Conservation (phyloP, 441 rosid species). For the Isatis lusitanica region DNA sequence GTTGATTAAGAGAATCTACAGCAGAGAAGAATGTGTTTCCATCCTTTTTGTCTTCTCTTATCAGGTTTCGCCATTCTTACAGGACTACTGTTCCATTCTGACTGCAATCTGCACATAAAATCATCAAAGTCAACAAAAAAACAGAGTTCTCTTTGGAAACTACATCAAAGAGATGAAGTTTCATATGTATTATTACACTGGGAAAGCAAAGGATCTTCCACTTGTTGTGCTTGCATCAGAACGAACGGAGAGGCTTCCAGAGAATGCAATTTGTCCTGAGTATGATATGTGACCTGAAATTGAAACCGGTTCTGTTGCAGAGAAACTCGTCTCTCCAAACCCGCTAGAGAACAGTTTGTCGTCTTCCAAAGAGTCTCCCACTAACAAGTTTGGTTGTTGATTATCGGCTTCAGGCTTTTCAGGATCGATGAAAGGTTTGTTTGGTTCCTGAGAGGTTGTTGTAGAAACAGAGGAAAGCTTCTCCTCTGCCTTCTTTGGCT, state of each 20-base stretch:
- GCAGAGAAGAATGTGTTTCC: conserved; percentile 73
- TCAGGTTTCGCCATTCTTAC: conserved; percentile 86
- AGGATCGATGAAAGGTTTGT: not conserved
- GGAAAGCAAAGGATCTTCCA: conserved; percentile 89
- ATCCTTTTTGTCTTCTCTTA: conserved; percentile 57
- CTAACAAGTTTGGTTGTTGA: not conserved
- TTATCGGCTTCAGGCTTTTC: conserved; percentile 18
- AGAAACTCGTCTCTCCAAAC: conserved; percentile 77
- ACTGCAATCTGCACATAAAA: conserved; percentile 59
- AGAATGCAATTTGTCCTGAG: conserved; percentile 64
- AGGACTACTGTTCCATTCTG: conserved; percentile 91
- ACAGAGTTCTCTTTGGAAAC: not conserved
- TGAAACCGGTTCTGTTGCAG: conserved; percentile 55
- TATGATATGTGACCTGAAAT: conserved; percentile 59
- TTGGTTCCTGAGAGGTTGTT: conserved; percentile 14
- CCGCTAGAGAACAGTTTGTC: not conserved
- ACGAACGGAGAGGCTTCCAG: conserved; percentile 79
- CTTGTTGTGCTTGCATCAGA: conserved; percentile 91
- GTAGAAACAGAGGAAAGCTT: conserved; percentile 14
- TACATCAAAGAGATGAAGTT: not conserved
- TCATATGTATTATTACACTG: conserved; percentile 46
- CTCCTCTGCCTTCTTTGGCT: conserved; percentile 21
- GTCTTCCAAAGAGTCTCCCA: conserved; percentile 2
- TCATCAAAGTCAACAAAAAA: not conserved
- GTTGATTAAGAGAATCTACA: conserved; percentile 71